phyloP scores from a whole-genome alignment of 495 filamentous ascomycete genomes.

The Xylaria nigripes region DNA sequence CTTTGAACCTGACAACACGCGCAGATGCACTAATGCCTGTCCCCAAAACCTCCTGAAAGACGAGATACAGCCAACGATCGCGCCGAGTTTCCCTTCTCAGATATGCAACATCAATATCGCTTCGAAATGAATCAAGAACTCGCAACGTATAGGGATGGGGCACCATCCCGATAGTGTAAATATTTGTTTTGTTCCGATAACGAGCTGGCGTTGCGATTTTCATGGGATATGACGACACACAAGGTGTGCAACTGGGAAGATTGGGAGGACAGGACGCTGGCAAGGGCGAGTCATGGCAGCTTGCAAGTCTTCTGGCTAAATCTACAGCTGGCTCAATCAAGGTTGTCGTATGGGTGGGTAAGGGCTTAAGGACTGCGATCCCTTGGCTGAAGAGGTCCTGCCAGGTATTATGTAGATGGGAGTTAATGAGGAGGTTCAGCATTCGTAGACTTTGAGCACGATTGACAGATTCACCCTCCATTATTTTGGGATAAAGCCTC shows the following conservation, averaged over 20 bases:
- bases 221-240: conserved; percentile 49
- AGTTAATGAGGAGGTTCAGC: conserved; percentile 69
- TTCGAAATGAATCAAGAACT: conserved; percentile 43
- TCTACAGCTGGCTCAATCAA: conserved; percentile 60
- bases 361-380: conserved; percentile 71
- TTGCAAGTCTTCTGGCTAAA: conserved; percentile 62
- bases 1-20: conserved; percentile 70
- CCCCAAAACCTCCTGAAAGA: conserved; percentile 63
- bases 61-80: conserved; percentile 67
- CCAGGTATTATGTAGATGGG: conserved; percentile 80
- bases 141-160: conserved; percentile 84
- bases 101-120: conserved; percentile 53
- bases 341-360: conserved; percentile 60
- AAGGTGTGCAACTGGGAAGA: conserved; percentile 60
- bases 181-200: conserved; percentile 52
- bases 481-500: conserved; percentile 55
- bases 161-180: conserved; percentile 77
- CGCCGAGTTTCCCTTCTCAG: conserved; percentile 72
- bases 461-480: conserved; percentile 48
- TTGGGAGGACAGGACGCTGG: conserved; percentile 85
- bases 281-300: conserved; percentile 63
- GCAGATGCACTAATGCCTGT: conserved; percentile 49
- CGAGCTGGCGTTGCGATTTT: conserved; percentile 49
- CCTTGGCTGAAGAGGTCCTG: conserved; percentile 67
- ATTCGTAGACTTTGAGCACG: conserved; percentile 49